Base-by-base conservation (phyloP, 2,329 filamentous ascomycete genomes). In the Botryotinia narcissicola region DNA sequence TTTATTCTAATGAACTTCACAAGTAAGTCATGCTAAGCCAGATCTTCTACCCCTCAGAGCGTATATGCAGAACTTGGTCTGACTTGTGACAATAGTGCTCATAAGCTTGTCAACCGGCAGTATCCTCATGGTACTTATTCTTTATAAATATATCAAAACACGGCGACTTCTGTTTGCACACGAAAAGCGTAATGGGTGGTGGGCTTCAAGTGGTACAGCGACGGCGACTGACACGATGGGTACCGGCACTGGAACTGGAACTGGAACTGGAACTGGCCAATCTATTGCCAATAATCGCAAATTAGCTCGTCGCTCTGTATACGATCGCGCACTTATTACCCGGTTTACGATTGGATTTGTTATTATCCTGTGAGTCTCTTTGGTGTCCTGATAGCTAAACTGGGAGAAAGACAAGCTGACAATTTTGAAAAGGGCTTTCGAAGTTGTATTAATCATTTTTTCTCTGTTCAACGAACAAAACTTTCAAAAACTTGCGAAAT, bases 311-410 rank as follows among this genome's bases (percentile, higher is more conserved):
- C 73, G 76, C 51, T 82, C 79, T 40, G 84, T 85, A 16, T 86
- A 86, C 75, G 84, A 86, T 75, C 81, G 79, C 59, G 85, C 84
- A 80, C 80, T 86, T 8, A 76, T 86, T 9, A 79, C 83, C 10
- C 83, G 85, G 16, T 86, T 86, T 75, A 82, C 82, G 2, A 81
- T 86, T 20, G 84, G 81, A 2, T 86, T 86, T 73, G 72, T 83
- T 4, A 80, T 84, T 18, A 76, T 86, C 60, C 79, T 76, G 79
- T 80, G 14, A 51, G 44, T 71, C 32, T 57, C 20, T 37, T 18
- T 72, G 18, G n/a, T 16, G 0, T 6, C 29, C 14, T 25, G 35
- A 12, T 14, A 9, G 22, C 37, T 51, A 29, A 9, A 57, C n/a
- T 69, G 10, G n/a, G n/a, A 10, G 54, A 16, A 60, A 37, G 32